Conservation (phyloP, 768 basidiomycete genomes). For the Lactarius evosmus region DNA sequence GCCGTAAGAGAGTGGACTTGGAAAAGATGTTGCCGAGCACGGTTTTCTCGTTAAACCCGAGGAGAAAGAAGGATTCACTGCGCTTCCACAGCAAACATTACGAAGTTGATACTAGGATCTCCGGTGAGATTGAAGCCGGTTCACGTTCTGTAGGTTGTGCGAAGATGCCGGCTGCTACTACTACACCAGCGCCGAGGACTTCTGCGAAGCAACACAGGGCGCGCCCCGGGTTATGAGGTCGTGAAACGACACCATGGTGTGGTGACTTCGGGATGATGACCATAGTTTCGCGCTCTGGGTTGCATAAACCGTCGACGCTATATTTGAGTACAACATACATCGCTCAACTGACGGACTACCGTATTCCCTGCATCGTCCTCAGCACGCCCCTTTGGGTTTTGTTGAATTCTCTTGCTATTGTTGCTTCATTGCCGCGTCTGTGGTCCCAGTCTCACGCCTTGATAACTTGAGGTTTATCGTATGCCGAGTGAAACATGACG, state of each 20-base stretch:
- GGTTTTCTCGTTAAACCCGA: neutral
- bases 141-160: neutral
- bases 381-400: neutral
- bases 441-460: neutral
- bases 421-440: neutral
- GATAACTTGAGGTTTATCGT: neutral
- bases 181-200: neutral
- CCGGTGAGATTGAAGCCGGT: neutral
- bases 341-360: neutral
- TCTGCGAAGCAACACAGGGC: neutral
- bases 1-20: neutral
- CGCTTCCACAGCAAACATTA: neutral
- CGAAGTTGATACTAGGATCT: neutral
- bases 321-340: no score
- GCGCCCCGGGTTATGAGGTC: neutral
- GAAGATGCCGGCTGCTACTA: neutral
- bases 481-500: neutral
- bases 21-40: neutral
- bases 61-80: neutral
- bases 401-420: neutral
- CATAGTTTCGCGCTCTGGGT: neutral
- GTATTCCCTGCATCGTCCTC: neutral
- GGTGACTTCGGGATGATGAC: neutral
- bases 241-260: neutral
- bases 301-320: neutral